phyloP scores from a whole-genome alignment of 768 basidiomycete species.

The Amanita pseudoporphyria region DNA sequence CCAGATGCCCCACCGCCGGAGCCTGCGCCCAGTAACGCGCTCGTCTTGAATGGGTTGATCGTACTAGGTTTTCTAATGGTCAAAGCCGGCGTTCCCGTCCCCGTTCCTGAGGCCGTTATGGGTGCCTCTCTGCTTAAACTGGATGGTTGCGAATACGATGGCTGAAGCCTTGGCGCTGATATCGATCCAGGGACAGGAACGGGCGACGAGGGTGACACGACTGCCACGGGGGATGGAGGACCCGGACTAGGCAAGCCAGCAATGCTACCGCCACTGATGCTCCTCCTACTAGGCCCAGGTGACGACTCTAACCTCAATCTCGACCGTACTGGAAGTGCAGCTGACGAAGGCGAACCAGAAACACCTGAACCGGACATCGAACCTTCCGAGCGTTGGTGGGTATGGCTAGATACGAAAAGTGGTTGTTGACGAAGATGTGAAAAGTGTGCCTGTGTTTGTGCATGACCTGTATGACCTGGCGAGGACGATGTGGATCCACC shows the following conservation, averaged over 20 bases:
- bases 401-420: background rate
- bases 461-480: background rate
- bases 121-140: background rate
- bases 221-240: slow-evolving; percentile 16
- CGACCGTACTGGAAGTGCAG: background rate
- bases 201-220: background rate
- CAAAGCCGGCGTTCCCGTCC: background rate
- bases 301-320: slow-evolving; percentile 1
- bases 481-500: background rate
- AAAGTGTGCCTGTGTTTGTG: background rate
- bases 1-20: slow-evolving; percentile 11
- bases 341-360: background rate
- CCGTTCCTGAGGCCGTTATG: background rate
- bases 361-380: background rate
- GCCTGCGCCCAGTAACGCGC: slow-evolving; percentile 22
- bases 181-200: background rate
- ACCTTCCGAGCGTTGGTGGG: background rate
- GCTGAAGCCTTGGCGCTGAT: background rate
- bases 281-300: background rate
- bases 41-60: slow-evolving; percentile 29
- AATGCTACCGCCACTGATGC: no score
- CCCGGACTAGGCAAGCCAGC: slow-evolving; percentile 13
- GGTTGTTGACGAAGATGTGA: background rate
- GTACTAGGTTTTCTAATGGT: slow-evolving; percentile 2
- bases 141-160: background rate